Evolutionary conservation across 2,329 filamentous ascomycete genomes (phyloP), one percentile per base, ranked within the genome.

Genomic region (Neofusicoccum laricinum): DNA sequence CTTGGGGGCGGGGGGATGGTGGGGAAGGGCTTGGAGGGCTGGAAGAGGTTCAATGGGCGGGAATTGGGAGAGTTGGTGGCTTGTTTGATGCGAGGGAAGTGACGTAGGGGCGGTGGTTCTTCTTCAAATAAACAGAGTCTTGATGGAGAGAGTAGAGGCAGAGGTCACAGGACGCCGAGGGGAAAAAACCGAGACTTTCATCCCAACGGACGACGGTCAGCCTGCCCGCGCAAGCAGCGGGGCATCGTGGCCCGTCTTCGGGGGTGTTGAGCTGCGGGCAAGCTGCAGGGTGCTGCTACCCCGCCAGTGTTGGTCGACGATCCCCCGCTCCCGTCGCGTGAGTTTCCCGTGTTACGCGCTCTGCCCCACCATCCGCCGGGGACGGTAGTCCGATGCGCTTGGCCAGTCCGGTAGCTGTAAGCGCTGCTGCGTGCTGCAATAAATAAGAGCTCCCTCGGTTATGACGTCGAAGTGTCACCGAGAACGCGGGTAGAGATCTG

Each of bases 221-320:
- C 55, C 55, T 32, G 14, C 4, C 55, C 55, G 36, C 25, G 0
- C 12, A 14, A 6, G 34, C 36, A 10, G 51, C 40, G 53, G 53
- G 40, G 40, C 55, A 36, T 46, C 40, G 41, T 59, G 55, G 30
- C n/a, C 40, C 40, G n/a, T 5, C 1, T 1, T 46, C n/a, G 53
- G 53, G 21, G 40, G 40, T 46, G 25, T 45, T 36, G 41, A 59
- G 41, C 25, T 10, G 30, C 55, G 21, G 25, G 21, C 34, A 8
- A n/a, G 15, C 36, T 38, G 36, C 36, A 38, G 36, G 25, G 6
- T 38, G 32, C 32, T 36, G 25, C 6, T 59, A 59, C 55, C 55
- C 55, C 55, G 55, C 55, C 14, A 19, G 3, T 12, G 10, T n/a
- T 45, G 55, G 55, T 59, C 55, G 61, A 63, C 49, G 61, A 63